These are phyloP conservation scores for Gynochthodes officinalis DNA, from an alignment of 257 asterid species.

Conservation along the genomic window DNA sequence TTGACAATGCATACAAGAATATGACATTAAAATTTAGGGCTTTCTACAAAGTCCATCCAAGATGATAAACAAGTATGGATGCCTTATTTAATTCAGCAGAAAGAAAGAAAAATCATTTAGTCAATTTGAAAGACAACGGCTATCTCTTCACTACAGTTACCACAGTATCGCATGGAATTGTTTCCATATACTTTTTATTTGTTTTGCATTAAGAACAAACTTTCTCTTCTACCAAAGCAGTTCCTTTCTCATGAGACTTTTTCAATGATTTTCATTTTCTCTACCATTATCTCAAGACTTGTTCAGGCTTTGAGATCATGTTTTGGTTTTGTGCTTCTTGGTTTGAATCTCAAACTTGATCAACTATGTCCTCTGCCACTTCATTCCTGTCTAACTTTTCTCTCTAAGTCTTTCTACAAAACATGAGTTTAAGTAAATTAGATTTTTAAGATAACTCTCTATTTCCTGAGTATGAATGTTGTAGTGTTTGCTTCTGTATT, in stretches of 20 bases:
- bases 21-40: neutral
- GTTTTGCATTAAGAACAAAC: neutral
- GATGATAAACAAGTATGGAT: neutral
- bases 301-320: neutral
- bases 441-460: neutral
- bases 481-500: no score
- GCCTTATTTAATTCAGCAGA: neutral
- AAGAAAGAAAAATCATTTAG: neutral
- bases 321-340: neutral
- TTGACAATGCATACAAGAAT: neutral
- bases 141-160: neutral
- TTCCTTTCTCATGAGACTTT: neutral
- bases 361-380: neutral
- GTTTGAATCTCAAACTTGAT: neutral
- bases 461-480: neutral
- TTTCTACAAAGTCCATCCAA: neutral
- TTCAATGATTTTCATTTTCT: neutral
- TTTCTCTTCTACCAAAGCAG: neutral
- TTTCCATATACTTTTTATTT: neutral
- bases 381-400: neutral
- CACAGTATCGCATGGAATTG: neutral
- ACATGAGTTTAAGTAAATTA: neutral
- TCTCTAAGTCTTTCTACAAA: neutral
- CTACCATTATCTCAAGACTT: neutral
- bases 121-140: neutral